Evolutionary conservation across 306 rosid genomes (phyloP).

Genomic region (Medicago arabica): DNA sequence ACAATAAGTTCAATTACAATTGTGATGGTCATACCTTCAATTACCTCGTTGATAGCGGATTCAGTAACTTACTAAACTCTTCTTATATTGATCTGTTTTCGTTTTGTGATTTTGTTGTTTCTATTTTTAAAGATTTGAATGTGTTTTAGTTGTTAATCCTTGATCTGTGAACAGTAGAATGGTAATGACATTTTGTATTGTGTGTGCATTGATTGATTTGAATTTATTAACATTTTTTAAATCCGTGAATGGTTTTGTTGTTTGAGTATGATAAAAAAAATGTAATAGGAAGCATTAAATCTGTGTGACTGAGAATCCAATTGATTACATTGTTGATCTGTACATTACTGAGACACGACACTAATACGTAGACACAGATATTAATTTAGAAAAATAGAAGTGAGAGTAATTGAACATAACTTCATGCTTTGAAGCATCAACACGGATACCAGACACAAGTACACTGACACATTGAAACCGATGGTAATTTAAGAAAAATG

Average conservation of each 20-base stretch:
- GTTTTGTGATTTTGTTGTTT: slow-evolving; percentile 18
- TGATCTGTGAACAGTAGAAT: slow-evolving; percentile 42
- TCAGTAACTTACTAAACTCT: slow-evolving; percentile 56
- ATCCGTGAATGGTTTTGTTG: neutral
- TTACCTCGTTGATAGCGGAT: slow-evolving; percentile 87
- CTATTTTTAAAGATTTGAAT: slow-evolving; percentile 12
- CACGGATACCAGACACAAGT: no score
- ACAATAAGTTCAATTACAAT: slow-evolving; percentile 86
- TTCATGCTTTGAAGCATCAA: no score
- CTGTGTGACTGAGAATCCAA: slow-evolving; percentile 10
- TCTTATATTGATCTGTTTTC: slow-evolving; percentile 31
- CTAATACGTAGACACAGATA: neutral
- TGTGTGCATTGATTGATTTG: slow-evolving; percentile 3
- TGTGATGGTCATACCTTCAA: slow-evolving; percentile 97
- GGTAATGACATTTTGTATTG: neutral
- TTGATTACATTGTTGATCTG: slow-evolving; percentile 14
- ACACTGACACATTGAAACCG: neutral
- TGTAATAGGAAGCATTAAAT: neutral
- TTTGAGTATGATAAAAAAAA: no score
- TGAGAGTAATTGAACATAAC: neutral
- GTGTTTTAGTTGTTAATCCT: neutral
- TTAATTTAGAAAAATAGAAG: neutral
- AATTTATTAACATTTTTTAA: neutral
- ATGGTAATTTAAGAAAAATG: neutral
- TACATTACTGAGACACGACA: neutral